phyloP scores from a whole-genome alignment of 805 yeast species.

The Yarrowia porcina region DNA sequence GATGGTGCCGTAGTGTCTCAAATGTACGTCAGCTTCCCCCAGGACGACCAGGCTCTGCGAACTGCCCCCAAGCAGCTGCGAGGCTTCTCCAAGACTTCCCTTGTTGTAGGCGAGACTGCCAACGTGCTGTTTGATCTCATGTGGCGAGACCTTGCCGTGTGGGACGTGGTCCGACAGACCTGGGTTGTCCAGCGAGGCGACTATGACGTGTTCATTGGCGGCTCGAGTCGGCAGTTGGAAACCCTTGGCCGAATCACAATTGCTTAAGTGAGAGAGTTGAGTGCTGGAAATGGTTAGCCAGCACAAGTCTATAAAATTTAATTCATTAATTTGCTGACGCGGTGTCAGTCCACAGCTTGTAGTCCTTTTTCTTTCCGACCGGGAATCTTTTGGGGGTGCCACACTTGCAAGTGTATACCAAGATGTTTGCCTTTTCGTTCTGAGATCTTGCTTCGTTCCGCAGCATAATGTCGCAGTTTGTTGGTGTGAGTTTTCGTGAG shows the following conservation, averaged over 20 bases:
- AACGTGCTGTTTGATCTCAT: slow-evolving; percentile 46
- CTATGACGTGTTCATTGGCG: slow-evolving; percentile 51
- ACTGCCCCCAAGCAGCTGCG: slow-evolving; percentile 54
- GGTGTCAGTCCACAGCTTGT: slow-evolving; percentile 41
- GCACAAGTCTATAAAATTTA: slow-evolving; percentile 1
- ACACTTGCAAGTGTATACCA: slow-evolving; percentile 56
- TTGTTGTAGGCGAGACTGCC: slow-evolving; percentile 44
- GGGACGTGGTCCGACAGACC: slow-evolving; percentile 55
- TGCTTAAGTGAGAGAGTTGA: slow-evolving; percentile 12
- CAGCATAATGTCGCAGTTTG: slow-evolving; percentile 43
- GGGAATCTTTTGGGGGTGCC: slow-evolving; percentile 56
- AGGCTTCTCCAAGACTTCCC: slow-evolving; percentile 55
- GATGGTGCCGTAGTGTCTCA: slow-evolving; percentile 53
- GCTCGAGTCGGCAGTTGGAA: slow-evolving; percentile 33
- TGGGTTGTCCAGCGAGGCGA: slow-evolving; percentile 59
- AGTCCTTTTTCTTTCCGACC: slow-evolving; percentile 53
- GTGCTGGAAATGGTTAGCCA: not conserved
- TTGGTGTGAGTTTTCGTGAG: slow-evolving; percentile 50
- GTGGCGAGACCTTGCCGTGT: slow-evolving; percentile 53
- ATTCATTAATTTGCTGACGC: slow-evolving; percentile 15
- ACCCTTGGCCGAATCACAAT: slow-evolving; percentile 20
- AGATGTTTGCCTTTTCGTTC: slow-evolving; percentile 44
- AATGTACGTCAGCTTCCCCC: slow-evolving; percentile 48
- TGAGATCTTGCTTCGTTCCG: slow-evolving; percentile 44
- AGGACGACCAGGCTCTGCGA: slow-evolving; percentile 41